Evolutionary conservation across 2,329 filamentous ascomycete species (phyloP).

Genomic region (Gremmenia infestans): DNA sequence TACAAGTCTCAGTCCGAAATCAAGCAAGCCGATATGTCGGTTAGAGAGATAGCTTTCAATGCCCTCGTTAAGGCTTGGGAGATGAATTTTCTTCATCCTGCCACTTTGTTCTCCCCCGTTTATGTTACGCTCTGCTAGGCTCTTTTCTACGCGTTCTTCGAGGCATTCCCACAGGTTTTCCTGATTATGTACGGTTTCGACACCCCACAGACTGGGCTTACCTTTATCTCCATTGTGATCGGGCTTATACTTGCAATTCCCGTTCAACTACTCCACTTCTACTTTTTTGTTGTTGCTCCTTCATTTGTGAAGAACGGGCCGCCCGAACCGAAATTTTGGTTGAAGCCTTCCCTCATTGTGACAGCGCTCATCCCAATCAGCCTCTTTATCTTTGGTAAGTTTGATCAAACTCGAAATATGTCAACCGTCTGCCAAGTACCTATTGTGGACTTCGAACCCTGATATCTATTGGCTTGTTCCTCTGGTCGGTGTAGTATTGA

Average conservation of each 20-base stretch:
- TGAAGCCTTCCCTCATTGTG: no score
- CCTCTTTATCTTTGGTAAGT: no score
- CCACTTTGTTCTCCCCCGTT: conserved; percentile 53
- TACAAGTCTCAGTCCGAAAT: conserved; percentile 60
- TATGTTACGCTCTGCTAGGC: conserved; percentile 56
- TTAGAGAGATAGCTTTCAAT: conserved; percentile 42
- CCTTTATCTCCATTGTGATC: background rate
- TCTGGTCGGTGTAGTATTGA: no score
- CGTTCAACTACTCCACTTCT: no score
- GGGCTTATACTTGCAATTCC: background rate
- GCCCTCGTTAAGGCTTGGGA: conserved; percentile 54
- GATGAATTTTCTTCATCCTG: conserved; percentile 53
- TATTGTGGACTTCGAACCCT: no score
- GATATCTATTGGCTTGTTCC: no score
- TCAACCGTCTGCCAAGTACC: no score
- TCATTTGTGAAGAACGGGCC: no score
- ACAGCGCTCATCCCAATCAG: no score
- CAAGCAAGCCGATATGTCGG: conserved; percentile 46
- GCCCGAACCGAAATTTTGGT: no score
- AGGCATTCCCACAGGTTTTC: conserved; percentile 60
- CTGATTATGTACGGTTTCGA: conserved; percentile 45
- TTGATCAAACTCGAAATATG: no score
- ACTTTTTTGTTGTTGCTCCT: no score
- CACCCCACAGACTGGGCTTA: background rate
- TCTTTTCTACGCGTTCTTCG: conserved; percentile 57